Evolutionary conservation across 768 basidiomycete genomes (phyloP).

Genomic region (Russula sp.): DNA sequence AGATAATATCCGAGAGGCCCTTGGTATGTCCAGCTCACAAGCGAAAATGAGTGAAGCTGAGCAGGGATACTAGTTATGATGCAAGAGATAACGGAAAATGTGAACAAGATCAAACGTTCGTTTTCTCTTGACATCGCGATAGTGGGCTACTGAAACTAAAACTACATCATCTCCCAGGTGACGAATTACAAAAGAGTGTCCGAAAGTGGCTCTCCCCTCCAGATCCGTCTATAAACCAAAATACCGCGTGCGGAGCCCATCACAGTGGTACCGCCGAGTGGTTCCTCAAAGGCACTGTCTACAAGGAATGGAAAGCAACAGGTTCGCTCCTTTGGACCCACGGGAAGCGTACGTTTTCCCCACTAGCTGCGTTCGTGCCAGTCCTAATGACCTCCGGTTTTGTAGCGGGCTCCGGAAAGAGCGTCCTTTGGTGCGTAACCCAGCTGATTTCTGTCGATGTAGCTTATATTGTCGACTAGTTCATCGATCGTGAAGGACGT

Average conservation of each 20-base stretch:
- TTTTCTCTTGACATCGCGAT: background rate
- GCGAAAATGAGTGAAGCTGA: background rate
- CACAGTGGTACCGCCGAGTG: background rate
- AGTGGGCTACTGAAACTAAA: background rate
- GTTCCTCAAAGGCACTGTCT: background rate
- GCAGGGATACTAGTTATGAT: background rate
- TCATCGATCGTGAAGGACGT: slow-evolving; percentile 6
- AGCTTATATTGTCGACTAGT: background rate
- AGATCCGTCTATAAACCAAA: background rate
- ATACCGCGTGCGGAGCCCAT: background rate
- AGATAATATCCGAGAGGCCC: background rate
- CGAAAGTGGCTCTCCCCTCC: slow-evolving; percentile 1
- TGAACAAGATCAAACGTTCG: slow-evolving; percentile 4
- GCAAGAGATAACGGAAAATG: background rate
- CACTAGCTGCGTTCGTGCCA: too few relatives aligned
- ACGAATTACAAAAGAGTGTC: background rate
- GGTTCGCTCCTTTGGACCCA: background rate
- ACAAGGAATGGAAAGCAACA: background rate
- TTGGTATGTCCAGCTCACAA: background rate
- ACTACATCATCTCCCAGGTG: background rate
- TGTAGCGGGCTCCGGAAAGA: slow-evolving; percentile 10
- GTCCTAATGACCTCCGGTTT: background rate
- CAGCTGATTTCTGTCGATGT: background rate
- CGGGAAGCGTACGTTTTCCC: background rate
- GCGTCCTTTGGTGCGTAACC: background rate